Evolutionary conservation across 768 basidiomycete genomes (phyloP).

Genomic region (Suillus discolor): DNA sequence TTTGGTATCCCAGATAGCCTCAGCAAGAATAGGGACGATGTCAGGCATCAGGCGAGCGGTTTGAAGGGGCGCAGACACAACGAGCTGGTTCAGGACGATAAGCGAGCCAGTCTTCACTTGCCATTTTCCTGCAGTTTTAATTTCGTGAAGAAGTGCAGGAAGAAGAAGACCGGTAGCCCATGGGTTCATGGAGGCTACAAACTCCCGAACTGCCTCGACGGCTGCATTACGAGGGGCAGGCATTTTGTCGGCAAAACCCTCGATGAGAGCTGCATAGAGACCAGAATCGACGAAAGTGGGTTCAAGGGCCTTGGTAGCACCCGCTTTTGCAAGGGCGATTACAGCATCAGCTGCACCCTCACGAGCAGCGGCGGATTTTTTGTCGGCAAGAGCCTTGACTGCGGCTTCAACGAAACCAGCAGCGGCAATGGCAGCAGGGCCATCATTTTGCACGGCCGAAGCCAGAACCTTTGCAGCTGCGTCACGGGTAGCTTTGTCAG

Average conservation of each 20-base stretch:
- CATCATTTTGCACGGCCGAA: slow-evolving; percentile 79
- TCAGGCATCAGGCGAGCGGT: slow-evolving; percentile 90
- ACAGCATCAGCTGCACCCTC: slow-evolving; percentile 85
- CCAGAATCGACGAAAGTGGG: slow-evolving; percentile 87
- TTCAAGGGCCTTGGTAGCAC: slow-evolving; percentile 81
- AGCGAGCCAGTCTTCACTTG: slow-evolving; percentile 93
- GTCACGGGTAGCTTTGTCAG: slow-evolving; percentile 83
- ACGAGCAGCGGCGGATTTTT: slow-evolving; percentile 91
- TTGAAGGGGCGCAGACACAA: slow-evolving; percentile 79
- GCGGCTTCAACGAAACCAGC: slow-evolving; percentile 72
- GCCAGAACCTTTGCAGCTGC: slow-evolving; percentile 71
- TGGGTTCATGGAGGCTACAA: slow-evolving; percentile 79
- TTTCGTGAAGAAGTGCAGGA: slow-evolving; percentile 86
- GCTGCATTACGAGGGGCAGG: slow-evolving; percentile 85
- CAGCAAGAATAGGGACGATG: slow-evolving; percentile 91
- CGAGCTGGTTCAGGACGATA: slow-evolving; percentile 82
- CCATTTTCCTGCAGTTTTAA: slow-evolving; percentile 97
- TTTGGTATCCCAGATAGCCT: slow-evolving; percentile 99
- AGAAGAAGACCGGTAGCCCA: slow-evolving; percentile 87
- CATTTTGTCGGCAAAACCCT: slow-evolving; percentile 94
- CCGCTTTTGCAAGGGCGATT: slow-evolving; percentile 62
- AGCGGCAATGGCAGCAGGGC: slow-evolving; percentile 73
- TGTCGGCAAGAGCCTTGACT: slow-evolving; percentile 88
- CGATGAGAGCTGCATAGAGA: slow-evolving; percentile 83
- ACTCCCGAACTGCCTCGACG: slow-evolving; percentile 77